Conservation (phyloP, 73 alveolate species). For the Blepharisma japonicum region DNA sequence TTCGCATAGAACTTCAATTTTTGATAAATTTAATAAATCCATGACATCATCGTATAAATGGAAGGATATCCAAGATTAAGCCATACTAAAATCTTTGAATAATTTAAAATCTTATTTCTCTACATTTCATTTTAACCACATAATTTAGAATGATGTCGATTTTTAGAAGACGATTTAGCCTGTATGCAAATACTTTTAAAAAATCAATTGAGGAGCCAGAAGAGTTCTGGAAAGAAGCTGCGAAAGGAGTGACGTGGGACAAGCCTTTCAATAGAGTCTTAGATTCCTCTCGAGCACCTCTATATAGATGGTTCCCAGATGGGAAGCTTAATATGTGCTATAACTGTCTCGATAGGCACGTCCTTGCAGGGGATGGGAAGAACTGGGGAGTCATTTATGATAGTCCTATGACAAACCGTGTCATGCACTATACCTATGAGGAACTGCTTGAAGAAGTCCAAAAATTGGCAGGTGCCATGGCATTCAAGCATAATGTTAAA, state of each 20-base stretch:
- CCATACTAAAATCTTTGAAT: too few relatives aligned
- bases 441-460: slow-evolving; percentile 82
- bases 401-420: slow-evolving; percentile 61
- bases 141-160: too few relatives aligned
- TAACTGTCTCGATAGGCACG: slow-evolving; percentile 96
- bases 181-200: neutral
- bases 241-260: slow-evolving; percentile 8
- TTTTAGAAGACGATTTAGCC: neutral
- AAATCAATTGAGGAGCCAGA: slow-evolving; percentile 15
- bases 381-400: slow-evolving; percentile 74
- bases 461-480: slow-evolving; percentile 69
- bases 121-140: too few relatives aligned
- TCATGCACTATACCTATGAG: slow-evolving; percentile 67
- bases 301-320: slow-evolving; percentile 89
- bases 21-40: too few relatives aligned
- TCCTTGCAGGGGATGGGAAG: slow-evolving; percentile 69
- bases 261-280: slow-evolving; percentile 33
- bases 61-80: too few relatives aligned
- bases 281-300: slow-evolving; percentile 66
- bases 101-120: too few relatives aligned
- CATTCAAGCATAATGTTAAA: slow-evolving; percentile 62
- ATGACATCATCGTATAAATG: too few relatives aligned
- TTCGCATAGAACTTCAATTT: too few relatives aligned
- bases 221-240: slow-evolving; percentile 17
- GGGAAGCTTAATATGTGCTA: slow-evolving; percentile 94